These are phyloP conservation scores for Bolboschoenus planiculmis DNA, from an alignment of 176 grass and related monocot genomes.

Conservation along the genomic window DNA sequence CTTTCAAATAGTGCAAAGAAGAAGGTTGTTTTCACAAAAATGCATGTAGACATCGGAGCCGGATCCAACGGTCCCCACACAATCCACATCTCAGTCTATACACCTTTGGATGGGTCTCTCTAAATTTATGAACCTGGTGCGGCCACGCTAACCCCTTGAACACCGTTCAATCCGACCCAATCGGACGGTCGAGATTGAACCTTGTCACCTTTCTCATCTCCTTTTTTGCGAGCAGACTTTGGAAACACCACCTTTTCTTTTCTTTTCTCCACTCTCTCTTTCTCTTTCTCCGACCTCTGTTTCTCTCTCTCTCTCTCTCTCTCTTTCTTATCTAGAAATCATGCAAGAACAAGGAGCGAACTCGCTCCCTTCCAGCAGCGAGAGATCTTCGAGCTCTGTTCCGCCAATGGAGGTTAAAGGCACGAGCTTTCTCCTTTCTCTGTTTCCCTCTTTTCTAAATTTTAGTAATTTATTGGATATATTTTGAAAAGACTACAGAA, in stretches of 20 bases:
- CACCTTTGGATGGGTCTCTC: conserved; percentile 26
- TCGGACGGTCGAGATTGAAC: conserved; percentile 28
- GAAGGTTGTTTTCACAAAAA: background rate
- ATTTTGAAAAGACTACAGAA: background rate
- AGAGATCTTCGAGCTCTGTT: conserved; percentile 89
- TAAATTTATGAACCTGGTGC: conserved; percentile 14
- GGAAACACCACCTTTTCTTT: background rate
- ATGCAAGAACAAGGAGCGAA: conserved; percentile 71
- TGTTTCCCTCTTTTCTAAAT: background rate
- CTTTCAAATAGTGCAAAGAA: background rate
- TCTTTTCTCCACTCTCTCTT: conserved; percentile 28
- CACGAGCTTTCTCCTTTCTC: background rate
- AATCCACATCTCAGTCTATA: conserved; percentile 3
- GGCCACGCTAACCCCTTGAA: conserved; percentile 8
- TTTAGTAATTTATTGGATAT: conserved; percentile 4
- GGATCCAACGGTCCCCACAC: background rate
- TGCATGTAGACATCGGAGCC: background rate
- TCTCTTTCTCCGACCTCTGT: conserved; percentile 16
- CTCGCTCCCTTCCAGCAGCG: conserved; percentile 81
- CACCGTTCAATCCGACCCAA: conserved; percentile 13
- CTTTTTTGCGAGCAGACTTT: conserved; percentile 11
- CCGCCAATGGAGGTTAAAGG: conserved; percentile 56
- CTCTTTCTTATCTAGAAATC: conserved; percentile 18
- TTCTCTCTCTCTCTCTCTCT: background rate
- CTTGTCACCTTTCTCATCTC: conserved; percentile 24